Conservation (phyloP, 1,284 basidiomycete genomes). For the Boletus semigastroideus region DNA sequence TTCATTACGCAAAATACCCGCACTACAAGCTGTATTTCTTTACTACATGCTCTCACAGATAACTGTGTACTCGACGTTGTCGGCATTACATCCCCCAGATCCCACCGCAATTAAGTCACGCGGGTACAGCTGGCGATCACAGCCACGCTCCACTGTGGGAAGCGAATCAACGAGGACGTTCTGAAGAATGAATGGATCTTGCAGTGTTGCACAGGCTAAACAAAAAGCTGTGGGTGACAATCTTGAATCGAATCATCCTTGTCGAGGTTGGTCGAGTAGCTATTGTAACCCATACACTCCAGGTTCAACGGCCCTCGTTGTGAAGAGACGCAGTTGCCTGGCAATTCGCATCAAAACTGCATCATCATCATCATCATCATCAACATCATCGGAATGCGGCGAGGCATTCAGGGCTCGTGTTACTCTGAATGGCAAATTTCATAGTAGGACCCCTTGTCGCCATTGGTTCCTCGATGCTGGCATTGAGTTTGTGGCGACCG, state of each 20-base stretch:
- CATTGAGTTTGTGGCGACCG: constrained; percentile 13
- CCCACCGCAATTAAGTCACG: background rate
- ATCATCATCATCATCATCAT: background rate
- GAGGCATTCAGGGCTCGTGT: constrained; percentile 5
- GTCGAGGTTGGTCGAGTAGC: background rate
- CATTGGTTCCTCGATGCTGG: constrained; percentile 1
- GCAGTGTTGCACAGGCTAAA: constrained; percentile 9
- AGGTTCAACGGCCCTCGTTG: constrained; percentile 3
- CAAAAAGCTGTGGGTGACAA: constrained; percentile 12
- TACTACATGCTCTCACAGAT: constrained; percentile 14
- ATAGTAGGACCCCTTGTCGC: background rate
- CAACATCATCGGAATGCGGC: constrained; percentile 3
- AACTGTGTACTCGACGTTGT: background rate
- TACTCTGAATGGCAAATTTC: constrained; percentile 2
- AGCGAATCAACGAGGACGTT: background rate
- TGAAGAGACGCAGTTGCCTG: constrained; percentile 21
- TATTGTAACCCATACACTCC: background rate
- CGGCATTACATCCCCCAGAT: constrained; percentile 6
- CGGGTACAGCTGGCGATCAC: background rate
- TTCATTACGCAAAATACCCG: constrained; percentile 24
- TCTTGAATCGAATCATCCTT: constrained; percentile 12
- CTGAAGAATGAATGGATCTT: background rate
- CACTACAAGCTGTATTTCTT: constrained; percentile 23
- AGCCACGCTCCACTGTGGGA: constrained; percentile 25
- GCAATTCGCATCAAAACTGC: constrained; percentile 25